Evolutionary conservation across 805 yeast genomes (phyloP).

Genomic region (Scheffersomyces stipitis): DNA sequence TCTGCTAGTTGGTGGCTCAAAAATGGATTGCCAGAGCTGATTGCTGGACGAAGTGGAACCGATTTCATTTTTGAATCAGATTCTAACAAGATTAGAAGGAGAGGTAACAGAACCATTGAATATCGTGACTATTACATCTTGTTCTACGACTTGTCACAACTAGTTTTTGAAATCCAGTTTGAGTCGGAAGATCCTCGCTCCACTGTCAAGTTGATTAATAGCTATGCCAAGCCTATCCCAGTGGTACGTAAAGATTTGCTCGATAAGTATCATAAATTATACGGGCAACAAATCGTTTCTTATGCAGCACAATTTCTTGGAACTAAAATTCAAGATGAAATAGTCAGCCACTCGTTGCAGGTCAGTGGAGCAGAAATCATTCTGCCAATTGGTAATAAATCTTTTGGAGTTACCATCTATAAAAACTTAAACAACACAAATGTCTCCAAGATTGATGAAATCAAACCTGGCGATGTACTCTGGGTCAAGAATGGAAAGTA

Average conservation of each 20-base stretch:
- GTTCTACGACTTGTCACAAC: constrained; percentile 70
- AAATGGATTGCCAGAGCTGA: constrained; percentile 55
- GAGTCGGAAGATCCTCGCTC: constrained; percentile 54
- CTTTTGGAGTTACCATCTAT: constrained; percentile 74
- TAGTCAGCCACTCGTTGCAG: constrained; percentile 16
- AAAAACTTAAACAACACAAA: constrained; percentile 40
- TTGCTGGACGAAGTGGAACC: constrained; percentile 40
- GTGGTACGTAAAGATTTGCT: constrained; percentile 46
- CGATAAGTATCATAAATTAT: constrained; percentile 46
- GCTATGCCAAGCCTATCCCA: constrained; percentile 42
- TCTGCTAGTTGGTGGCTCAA: constrained; percentile 66
- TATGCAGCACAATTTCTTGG: constrained; percentile 36
- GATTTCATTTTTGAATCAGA: constrained; percentile 69
- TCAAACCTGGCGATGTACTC: constrained; percentile 81
- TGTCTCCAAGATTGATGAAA: constrained; percentile 56
- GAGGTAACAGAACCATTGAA: constrained; percentile 51
- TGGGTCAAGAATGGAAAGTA: constrained; percentile 76
- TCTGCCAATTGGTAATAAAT: constrained; percentile 61
- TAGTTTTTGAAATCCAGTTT: constrained; percentile 57
- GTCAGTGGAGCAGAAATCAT: constrained; percentile 24
- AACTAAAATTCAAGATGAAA: constrained; percentile 27
- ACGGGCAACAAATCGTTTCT: constrained; percentile 50
- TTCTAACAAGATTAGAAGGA: constrained; percentile 50
- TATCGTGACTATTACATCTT: constrained; percentile 70
- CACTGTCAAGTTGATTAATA: constrained; percentile 39